Percentiles rank a stretch among this genome's conserved stretches.
These are phyloP conservation scores for Fusarium pseudoanthophilum DNA, from an alignment of 2,329 filamentous ascomycete species.

Conservation along the genomic window DNA sequence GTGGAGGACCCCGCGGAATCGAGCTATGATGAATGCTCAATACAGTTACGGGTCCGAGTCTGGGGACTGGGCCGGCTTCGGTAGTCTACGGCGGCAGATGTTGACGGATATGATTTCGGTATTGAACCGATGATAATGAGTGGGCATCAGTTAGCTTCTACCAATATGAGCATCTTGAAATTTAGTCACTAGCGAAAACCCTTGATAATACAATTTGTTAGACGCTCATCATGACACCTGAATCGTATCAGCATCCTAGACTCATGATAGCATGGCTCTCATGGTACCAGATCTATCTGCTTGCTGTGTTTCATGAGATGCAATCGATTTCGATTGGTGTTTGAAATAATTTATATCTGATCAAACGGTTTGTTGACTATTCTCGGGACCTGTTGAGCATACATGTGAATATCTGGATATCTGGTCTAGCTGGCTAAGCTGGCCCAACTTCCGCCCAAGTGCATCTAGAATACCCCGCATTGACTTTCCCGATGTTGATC, in stretches of 20 bases:
- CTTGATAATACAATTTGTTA: neutral
- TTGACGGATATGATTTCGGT: neutral
- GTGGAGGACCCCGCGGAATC: conserved; percentile 29
- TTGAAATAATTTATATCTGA: neutral
- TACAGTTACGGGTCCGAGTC: conserved; percentile 16
- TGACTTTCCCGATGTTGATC: neutral
- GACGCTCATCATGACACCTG: conserved; percentile 13
- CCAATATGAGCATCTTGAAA: neutral
- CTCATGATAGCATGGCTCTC: conserved; percentile 12
- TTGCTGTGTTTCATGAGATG: neutral
- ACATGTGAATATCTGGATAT: neutral
- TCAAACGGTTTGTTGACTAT: neutral
- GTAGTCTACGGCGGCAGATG: conserved; percentile 39
- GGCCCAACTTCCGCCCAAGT: neutral
- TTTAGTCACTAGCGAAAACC: neutral
- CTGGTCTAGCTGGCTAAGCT: no score
- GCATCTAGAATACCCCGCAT: neutral
- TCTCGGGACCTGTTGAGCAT: neutral
- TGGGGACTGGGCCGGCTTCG: conserved; percentile 22
- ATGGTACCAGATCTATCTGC: neutral
- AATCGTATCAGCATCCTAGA: neutral
- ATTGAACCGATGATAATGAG: neutral
- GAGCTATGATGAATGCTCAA: conserved; percentile 9
- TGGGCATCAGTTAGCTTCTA: neutral
- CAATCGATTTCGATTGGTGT: neutral